Conservation (phyloP, 139 green algal genomes). For the Gonium pectorale region DNA sequence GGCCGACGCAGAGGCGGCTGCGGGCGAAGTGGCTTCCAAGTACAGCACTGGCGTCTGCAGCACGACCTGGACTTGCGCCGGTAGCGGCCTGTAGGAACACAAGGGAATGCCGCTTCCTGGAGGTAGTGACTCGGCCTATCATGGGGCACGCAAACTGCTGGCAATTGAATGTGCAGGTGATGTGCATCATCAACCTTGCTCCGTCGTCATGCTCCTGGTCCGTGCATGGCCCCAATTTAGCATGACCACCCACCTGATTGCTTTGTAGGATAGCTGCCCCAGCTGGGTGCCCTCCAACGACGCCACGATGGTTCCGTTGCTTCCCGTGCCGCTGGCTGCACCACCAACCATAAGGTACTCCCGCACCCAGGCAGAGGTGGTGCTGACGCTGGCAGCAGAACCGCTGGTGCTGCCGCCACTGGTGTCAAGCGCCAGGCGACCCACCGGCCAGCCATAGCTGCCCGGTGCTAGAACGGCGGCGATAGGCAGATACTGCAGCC, state of each 20-base stretch:
- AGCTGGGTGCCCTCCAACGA: conserved; percentile 12
- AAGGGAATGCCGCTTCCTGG: too few species aligned
- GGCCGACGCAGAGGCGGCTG: neutral
- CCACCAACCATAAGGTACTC: conserved; percentile 24
- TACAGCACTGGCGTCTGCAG: conserved; percentile 50
- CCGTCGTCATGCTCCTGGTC: too few species aligned
- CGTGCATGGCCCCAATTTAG: too few species aligned
- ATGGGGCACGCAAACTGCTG: too few species aligned
- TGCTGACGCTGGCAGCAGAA: neutral
- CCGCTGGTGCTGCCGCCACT: neutral
- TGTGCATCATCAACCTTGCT: too few species aligned
- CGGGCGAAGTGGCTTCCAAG: conserved; percentile 36
- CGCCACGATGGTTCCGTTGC: conserved; percentile 2
- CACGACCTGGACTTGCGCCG: conserved; percentile 5
- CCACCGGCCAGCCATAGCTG: conserved; percentile 8
- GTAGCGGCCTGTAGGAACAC: conserved; percentile 12
- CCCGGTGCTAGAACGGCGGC: neutral
- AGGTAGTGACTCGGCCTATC: too few species aligned
- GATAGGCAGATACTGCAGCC: neutral
- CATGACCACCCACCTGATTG: neutral
- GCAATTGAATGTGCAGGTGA: too few species aligned
- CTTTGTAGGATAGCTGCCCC: neutral
- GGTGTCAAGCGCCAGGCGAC: neutral
- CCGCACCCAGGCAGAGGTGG: neutral
- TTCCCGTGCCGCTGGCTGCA: neutral